phyloP scores from a whole-genome alignment of 495 filamentous ascomycete species.

The Bathelium albidoporum region DNA sequence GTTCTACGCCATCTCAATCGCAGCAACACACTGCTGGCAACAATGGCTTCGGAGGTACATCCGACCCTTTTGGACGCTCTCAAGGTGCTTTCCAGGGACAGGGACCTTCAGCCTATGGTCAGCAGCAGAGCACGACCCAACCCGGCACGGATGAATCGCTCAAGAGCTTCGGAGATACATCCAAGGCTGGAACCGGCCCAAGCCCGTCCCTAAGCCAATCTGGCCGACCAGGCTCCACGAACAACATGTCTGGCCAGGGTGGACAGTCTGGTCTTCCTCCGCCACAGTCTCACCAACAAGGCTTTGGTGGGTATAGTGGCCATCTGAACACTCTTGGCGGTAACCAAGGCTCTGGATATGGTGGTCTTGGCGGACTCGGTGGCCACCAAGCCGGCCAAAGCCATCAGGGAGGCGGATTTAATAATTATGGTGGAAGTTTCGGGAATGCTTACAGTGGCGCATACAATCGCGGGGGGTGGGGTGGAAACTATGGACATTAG shows the following conservation, averaged over 20 bases:
- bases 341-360: conserved; percentile 52
- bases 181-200: conserved; percentile 61
- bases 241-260: conserved; percentile 49
- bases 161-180: conserved; percentile 62
- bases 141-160: conserved; percentile 54
- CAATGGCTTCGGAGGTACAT: conserved; percentile 59
- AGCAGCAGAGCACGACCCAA: conserved; percentile 51
- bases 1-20: conserved; percentile 61
- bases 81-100: conserved; percentile 58
- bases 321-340: conserved; percentile 44
- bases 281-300: conserved; percentile 59
- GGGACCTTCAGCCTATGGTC: conserved; percentile 49
- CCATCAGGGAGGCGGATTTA: conserved; percentile 46
- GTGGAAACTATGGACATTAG: conserved; percentile 39
- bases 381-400: conserved; percentile 55
- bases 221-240: conserved; percentile 73
- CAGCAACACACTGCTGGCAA: conserved; percentile 50
- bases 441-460: conserved; percentile 33
- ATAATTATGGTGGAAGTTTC: conserved; percentile 40
- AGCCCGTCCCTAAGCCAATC: conserved; percentile 77
- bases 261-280: conserved; percentile 62
- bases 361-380: conserved; percentile 58
- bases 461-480: conserved; percentile 41
- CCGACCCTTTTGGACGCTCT: conserved; percentile 69
- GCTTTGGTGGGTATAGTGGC: conserved; percentile 63